Evolutionary conservation across 768 basidiomycete species (phyloP).

Genomic region (Xerocomus spinulosus): DNA sequence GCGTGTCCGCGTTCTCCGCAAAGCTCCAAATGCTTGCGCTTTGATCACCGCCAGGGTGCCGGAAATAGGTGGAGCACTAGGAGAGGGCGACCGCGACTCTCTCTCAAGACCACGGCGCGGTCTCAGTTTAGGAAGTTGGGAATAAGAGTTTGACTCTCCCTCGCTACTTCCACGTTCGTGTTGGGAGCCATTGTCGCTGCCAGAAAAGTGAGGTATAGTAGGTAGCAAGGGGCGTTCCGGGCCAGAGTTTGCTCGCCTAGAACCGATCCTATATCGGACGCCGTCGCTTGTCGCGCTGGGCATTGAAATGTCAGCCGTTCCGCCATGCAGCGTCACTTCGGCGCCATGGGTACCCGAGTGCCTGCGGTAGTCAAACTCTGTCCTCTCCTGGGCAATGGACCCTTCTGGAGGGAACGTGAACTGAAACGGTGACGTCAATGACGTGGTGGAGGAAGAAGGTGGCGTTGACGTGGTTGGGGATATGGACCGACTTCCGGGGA

Average conservation of each 20-base stretch:
- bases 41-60: slow-evolving; percentile 88
- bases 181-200: slow-evolving; percentile 47
- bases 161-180: slow-evolving; percentile 55
- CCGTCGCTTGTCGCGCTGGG: slow-evolving; percentile 48
- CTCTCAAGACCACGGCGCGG: slow-evolving; percentile 47
- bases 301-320: slow-evolving; percentile 66
- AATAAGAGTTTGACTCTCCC: slow-evolving; percentile 45
- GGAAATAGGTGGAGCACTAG: slow-evolving; percentile 49
- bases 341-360: slow-evolving; percentile 48
- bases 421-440: slow-evolving; percentile 63
- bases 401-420: slow-evolving; percentile 57
- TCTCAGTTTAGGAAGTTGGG: slow-evolving; percentile 40
- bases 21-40: slow-evolving; percentile 82
- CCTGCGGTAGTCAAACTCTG: slow-evolving; percentile 66
- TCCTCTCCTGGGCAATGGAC: slow-evolving; percentile 47
- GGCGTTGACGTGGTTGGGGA: slow-evolving; percentile 64
- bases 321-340: slow-evolving; percentile 68
- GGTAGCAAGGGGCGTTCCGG: slow-evolving; percentile 48
- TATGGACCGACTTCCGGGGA: slow-evolving; percentile 64
- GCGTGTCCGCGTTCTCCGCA: slow-evolving; percentile 72
- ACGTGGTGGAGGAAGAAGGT: slow-evolving; percentile 54
- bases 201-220: slow-evolving; percentile 43
- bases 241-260: slow-evolving; percentile 45
- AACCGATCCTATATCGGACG: slow-evolving; percentile 55
- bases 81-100: slow-evolving; percentile 45